These are phyloP conservation scores for Didymella segeticola DNA, from an alignment of 2,329 filamentous ascomycete species.

Conservation along the genomic window DNA sequence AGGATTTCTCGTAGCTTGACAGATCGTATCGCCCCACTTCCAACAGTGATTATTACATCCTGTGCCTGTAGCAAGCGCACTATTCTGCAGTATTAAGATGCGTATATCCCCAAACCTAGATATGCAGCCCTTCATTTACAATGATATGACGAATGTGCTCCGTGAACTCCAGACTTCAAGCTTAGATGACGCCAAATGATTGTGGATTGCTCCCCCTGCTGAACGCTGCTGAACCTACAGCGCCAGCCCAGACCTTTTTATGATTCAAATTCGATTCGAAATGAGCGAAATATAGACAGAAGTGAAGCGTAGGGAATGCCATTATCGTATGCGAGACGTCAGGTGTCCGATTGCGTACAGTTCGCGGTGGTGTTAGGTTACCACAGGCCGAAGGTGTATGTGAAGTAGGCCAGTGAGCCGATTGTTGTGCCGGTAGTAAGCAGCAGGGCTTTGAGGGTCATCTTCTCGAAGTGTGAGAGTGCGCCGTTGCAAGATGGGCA, in stretches of 20 bases:
- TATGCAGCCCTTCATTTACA: neutral
- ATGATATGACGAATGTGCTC: slow-evolving; percentile 9
- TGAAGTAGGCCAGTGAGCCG: slow-evolving; percentile 63
- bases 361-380: slow-evolving; percentile 19
- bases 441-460: slow-evolving; percentile 63
- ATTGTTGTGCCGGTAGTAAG: slow-evolving; percentile 64
- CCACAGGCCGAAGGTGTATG: slow-evolving; percentile 53
- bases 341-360: slow-evolving; percentile 7
- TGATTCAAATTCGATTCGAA: slow-evolving; percentile 23
- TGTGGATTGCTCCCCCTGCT: slow-evolving; percentile 20
- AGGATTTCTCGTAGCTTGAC: slow-evolving; percentile 2
- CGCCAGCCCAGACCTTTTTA: slow-evolving; percentile 23
- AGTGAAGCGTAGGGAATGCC: slow-evolving; percentile 31
- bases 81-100: slow-evolving; percentile 21
- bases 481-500: slow-evolving; percentile 65
- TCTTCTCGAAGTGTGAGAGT: slow-evolving; percentile 59
- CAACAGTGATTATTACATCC: slow-evolving; percentile 18
- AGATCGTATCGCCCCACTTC: slow-evolving; percentile 6
- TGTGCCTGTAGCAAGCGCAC: slow-evolving; percentile 5
- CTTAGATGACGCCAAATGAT: slow-evolving; percentile 18
- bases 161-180: slow-evolving; percentile 21
- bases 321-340: slow-evolving; percentile 25
- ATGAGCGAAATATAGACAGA: slow-evolving; percentile 32
- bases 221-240: slow-evolving; percentile 20
- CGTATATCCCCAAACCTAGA: slow-evolving; percentile 12